These are phyloP conservation scores for Chrysoporthe deuterocubensis DNA, from an alignment of 2,329 filamentous ascomycete species.

Conservation along the genomic window DNA sequence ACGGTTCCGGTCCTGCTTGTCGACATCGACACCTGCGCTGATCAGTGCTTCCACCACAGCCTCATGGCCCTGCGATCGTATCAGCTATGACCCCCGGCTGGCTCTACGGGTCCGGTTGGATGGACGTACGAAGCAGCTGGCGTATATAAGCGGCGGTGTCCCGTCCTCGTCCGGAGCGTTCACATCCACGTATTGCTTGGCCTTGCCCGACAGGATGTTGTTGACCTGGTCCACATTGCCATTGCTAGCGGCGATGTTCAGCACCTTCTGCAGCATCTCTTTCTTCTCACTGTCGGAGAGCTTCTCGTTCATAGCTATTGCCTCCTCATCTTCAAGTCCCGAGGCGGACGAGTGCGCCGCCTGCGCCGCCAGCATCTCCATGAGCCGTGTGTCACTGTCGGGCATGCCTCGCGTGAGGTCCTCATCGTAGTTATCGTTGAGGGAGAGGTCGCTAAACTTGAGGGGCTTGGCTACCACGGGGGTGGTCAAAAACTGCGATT, in stretches of 20 bases:
- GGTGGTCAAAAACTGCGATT: constrained; percentile 92
- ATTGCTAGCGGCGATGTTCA: constrained; percentile 96
- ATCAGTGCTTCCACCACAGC: constrained; percentile 83
- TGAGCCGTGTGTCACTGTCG: constrained; percentile 84
- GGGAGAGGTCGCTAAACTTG: constrained; percentile 77
- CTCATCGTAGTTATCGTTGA: constrained; percentile 79
- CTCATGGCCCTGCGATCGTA: constrained; percentile 72
- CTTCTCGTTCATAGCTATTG: constrained; percentile 74
- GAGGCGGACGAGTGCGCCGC: constrained; percentile 80
- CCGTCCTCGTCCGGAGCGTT: constrained; percentile 92
- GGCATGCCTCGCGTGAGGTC: constrained; percentile 60
- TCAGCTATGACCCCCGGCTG: constrained; percentile 28
- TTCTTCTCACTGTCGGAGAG: constrained; percentile 78
- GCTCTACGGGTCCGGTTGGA: no score
- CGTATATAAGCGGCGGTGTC: constrained; percentile 95
- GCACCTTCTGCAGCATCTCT: constrained; percentile 78
- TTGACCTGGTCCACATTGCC: constrained; percentile 84
- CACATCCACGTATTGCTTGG: constrained; percentile 78
- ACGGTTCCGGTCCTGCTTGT: constrained; percentile 92
- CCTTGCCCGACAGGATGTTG: constrained; percentile 74
- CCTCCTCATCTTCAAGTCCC: constrained; percentile 77
- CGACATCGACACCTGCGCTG: constrained; percentile 83
- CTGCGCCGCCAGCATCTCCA: constrained; percentile 95
- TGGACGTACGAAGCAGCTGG: constrained; percentile 85
- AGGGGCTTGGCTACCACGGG: constrained; percentile 84